Base-by-base conservation (phyloP, 106 monocot genomes). In the Acorus calamus region DNA sequence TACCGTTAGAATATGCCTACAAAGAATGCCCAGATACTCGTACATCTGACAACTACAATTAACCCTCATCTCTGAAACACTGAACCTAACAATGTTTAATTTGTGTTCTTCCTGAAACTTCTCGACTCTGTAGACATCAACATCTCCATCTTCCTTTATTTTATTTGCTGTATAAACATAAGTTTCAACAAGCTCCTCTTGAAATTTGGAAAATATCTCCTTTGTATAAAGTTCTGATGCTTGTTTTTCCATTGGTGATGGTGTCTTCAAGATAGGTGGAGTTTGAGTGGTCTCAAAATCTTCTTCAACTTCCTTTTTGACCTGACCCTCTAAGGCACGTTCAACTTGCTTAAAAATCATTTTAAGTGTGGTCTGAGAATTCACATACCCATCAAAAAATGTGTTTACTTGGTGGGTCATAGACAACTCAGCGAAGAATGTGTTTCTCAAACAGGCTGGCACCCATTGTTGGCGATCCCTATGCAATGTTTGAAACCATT, bases 401-500 rank as follows among this genome's bases (percentile, higher is more conserved):
- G 61, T 6, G 61, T 61, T 61, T 8, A 47, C 41, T n/a, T 5
- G 61, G 46, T 46, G 61, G 9, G 61, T 4, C 7, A 47, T 46
- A n/a, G 9, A 46, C 6, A 10, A n/a, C 12, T 47, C 61, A 9
- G 10, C 61, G 9, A 61, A 61, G 47, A 8, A 46, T 9, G 61
- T 61, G 3, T 61, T 47, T 47, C 61, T 46, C 4, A 47, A 4
- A 47, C 47, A 61, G n/a, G 61, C 47, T 4, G 61, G 61, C 44
- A 47, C 61, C 61, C 61, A 61, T 4, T 46, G 12, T 47, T n/a
- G 9, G 2, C 61, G 61, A 47, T 46, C 61, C 47, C 47, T 11
- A 61, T 46, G 47, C 46, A 61, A 61, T 11, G 61, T 47, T 47
- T 61, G 46, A n/a, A 61, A 47, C 61, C 7, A 61, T 11, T 61